These are phyloP conservation scores for Calvatia gigantea DNA, from an alignment of 768 basidiomycete genomes.

Conservation along the genomic window DNA sequence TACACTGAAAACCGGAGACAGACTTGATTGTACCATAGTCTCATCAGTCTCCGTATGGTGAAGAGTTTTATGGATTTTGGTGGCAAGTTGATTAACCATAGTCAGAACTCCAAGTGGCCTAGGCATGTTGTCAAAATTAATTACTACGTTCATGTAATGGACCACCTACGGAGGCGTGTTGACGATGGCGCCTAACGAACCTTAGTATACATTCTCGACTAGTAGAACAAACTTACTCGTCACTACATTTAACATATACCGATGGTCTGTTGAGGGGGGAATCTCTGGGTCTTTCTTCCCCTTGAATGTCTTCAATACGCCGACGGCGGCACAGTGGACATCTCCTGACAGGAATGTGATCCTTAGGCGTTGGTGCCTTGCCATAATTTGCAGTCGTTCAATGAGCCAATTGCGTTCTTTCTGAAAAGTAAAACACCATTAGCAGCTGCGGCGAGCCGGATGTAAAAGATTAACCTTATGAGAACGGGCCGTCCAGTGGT, in stretches of 20 bases:
- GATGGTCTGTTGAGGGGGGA: constrained; percentile 57
- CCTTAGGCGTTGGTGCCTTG: constrained; percentile 57
- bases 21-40: constrained; percentile 54
- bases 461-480: constrained; percentile 55
- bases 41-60: constrained; percentile 85
- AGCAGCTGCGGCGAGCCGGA: background rate
- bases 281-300: constrained; percentile 45
- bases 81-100: constrained; percentile 78
- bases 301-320: constrained; percentile 66
- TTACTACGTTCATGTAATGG: background rate
- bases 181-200: constrained; percentile 75
- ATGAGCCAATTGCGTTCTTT: constrained; percentile 90
- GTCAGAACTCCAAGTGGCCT: constrained; percentile 72
- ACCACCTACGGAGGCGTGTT: constrained; percentile 80
- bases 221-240: constrained; percentile 49
- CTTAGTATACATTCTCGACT: background rate
- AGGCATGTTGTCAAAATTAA: constrained; percentile 17
- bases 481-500: constrained; percentile 84
- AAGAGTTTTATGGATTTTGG: constrained; percentile 83
- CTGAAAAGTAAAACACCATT: constrained; percentile 34
- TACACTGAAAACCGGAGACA: background rate
- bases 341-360: constrained; percentile 91
- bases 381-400: constrained; percentile 71
- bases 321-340: constrained; percentile 89
- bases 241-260: constrained; percentile 90